Base-by-base conservation (phyloP, 108 stramenopile genomes). In the Skeletonema potamos region DNA sequence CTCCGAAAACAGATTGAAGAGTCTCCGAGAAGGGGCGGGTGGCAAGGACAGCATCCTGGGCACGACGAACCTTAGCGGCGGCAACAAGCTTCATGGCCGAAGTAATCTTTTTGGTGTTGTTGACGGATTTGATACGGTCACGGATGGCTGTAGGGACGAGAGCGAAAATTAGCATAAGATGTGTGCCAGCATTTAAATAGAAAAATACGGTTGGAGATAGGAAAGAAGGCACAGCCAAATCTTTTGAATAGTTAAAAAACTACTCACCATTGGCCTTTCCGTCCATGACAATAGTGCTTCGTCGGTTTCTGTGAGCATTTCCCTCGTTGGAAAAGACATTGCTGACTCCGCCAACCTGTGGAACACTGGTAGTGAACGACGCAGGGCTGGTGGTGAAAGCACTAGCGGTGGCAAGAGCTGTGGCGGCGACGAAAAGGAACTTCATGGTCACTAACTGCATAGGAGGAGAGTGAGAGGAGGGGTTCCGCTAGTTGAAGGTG, bases 41-140 rank as follows among this genome's bases (percentile, higher is more conserved):
- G 72, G 87, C 86, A 55, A 97, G 82, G 54, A 96, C 96, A 44
- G 96, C 93, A 26, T 97, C 96, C 80, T 98, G 97, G n/a, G 97
- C 97, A 74, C 94, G 92, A 68, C 96, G 95, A 34, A 98, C 97
- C 82, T 96, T 96, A 39, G 97, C 96, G 48, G 97, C 97, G 62
- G 97, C 97, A 59, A 98, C 97, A 60, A 98, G 96, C 77, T 96
- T 94, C 97, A 98, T 98, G 70, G 97, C 97, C 79, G 88, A 91
- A 68, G 97, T 98, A 82, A 98, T 97, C 83, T 94, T 94, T 68
- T 84, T 80, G 37, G 93, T 96, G 83, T 93, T 93, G 72, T 91
- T 87, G 11, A 96, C 95, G 54, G 92, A 84, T 7, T 57, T 61
- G 71, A 98, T 98, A 64, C 97, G 94, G 71, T 95, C 92, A 70